These are phyloP conservation scores for Didymosphaeria variabile DNA, from an alignment of 2,329 filamentous ascomycete genomes.

Conservation along the genomic window DNA sequence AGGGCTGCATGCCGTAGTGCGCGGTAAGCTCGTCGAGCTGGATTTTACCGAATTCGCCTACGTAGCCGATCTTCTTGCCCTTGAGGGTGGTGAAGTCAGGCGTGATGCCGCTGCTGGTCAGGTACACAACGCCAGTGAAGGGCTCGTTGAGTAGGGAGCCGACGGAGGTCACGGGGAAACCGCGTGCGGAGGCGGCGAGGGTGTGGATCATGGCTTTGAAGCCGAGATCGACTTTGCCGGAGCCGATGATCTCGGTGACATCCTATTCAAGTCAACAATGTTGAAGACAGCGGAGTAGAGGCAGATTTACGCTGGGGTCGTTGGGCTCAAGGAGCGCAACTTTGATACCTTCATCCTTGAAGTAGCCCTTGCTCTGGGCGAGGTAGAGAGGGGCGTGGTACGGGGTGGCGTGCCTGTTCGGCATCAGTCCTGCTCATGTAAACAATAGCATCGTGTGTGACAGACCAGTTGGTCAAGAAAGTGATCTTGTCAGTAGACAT, in stretches of 20 bases:
- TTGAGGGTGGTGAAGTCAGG: conserved; percentile 1
- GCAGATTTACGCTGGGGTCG: not conserved
- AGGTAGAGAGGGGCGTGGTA: conserved; percentile 2
- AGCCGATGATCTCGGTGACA: conserved; percentile 4
- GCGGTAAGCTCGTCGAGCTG: conserved; percentile 3
- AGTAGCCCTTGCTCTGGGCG: conserved; percentile 5
- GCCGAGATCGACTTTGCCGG: conserved; percentile 6
- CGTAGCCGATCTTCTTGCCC: conserved; percentile 5
- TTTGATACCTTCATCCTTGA: conserved; percentile 9
- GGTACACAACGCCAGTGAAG: conserved; percentile 2
- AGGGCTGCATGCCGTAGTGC: conserved; percentile 5
- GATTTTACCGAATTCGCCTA: conserved; percentile 6
- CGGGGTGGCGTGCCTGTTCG: not conserved
- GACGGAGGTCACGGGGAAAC: not conserved
- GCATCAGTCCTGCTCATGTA: not conserved
- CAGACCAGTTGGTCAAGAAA: conserved; percentile 5
- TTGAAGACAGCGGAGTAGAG: not conserved
- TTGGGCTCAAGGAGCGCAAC: conserved; percentile 5
- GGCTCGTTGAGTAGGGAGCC: not conserved
- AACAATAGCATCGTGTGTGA: not conserved
- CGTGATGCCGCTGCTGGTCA: not conserved
- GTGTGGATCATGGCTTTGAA: conserved; percentile 9
- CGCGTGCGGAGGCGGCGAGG: not conserved
- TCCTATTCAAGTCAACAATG: not conserved
- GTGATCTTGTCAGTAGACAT: conserved; percentile 8